These are phyloP conservation scores for Cladosporium sp. DNA, from an alignment of 2,329 filamentous ascomycete genomes.

Conservation along the genomic window DNA sequence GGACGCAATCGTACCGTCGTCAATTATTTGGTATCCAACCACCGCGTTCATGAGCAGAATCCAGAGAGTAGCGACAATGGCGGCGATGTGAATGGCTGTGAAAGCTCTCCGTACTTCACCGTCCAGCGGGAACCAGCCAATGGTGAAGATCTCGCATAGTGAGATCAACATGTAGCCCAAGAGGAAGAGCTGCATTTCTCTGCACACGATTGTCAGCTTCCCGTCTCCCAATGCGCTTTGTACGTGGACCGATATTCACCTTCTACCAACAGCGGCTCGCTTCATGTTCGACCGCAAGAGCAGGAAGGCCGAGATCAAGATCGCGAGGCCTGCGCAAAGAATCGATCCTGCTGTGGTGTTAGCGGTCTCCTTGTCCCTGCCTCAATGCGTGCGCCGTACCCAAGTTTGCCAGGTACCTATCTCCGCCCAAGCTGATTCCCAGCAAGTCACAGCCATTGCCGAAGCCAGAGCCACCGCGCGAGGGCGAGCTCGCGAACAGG, in stretches of 20 bases:
- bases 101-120: slow-evolving; percentile 70
- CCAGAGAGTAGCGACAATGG: slow-evolving; percentile 84
- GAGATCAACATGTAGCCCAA: slow-evolving; percentile 77
- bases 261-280: slow-evolving; percentile 74
- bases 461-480: slow-evolving; percentile 55
- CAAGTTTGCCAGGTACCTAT: slow-evolving; percentile 69
- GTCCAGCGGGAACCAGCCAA: slow-evolving; percentile 78
- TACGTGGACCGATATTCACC: slow-evolving; percentile 33
- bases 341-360: slow-evolving; percentile 66
- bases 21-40: slow-evolving; percentile 87
- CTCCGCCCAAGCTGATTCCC: slow-evolving; percentile 66
- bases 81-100: slow-evolving; percentile 80
- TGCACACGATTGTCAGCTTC: slow-evolving; percentile 32
- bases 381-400: slow-evolving; percentile 47
- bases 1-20: slow-evolving; percentile 85
- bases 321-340: slow-evolving; percentile 70
- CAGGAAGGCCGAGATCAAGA: slow-evolving; percentile 60
- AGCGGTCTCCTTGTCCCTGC: slow-evolving; percentile 20
- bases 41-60: slow-evolving; percentile 85
- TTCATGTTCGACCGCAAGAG: slow-evolving; percentile 80
- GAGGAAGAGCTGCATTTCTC: slow-evolving; percentile 96
- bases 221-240: background rate
- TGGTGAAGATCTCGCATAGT: slow-evolving; percentile 94
- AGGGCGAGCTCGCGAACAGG: slow-evolving; percentile 58
- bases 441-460: slow-evolving; percentile 62